A percentile compares a stretch with the other conserved stretches of the same genome.
Conservation (phyloP, 1,139 yeast genomes). For the Blastobotrys proliferans region DNA sequence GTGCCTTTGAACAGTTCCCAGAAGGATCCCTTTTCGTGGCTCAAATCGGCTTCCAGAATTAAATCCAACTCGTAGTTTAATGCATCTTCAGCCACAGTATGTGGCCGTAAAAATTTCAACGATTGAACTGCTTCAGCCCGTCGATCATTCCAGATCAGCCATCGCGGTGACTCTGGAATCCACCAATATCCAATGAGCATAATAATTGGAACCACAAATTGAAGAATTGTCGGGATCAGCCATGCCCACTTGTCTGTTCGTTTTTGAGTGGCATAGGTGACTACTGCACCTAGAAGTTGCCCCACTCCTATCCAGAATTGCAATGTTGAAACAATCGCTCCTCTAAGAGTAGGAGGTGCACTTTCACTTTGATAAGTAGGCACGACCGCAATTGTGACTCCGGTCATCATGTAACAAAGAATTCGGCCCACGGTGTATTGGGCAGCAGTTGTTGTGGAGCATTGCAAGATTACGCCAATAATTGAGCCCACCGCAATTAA, state of each 20-base stretch:
- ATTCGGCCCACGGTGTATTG: slow-evolving; percentile 6
- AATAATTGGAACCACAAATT: slow-evolving; percentile 11
- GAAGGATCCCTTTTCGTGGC: background rate
- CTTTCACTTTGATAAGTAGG: background rate
- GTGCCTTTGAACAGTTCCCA: slow-evolving; percentile 13
- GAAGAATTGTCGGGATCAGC: slow-evolving; percentile 2
- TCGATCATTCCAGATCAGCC: slow-evolving; percentile 14
- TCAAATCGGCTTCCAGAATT: slow-evolving; percentile 9
- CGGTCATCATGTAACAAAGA: background rate
- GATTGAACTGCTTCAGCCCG: slow-evolving; percentile 16
- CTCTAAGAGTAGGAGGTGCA: slow-evolving; percentile 1
- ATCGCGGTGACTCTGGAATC: slow-evolving; percentile 12
- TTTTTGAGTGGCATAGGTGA: background rate
- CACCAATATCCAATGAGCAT: slow-evolving; percentile 5
- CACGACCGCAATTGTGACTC: background rate
- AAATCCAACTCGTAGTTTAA: slow-evolving; percentile 12
- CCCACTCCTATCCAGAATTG: slow-evolving; percentile 1
- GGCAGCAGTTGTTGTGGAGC: slow-evolving; percentile 2
- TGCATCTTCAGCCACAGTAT: slow-evolving; percentile 1
- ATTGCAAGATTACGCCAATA: slow-evolving; percentile 1
- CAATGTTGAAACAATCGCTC: background rate
- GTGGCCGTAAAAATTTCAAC: slow-evolving; percentile 1
- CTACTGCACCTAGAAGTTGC: background rate
- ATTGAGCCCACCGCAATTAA: background rate
- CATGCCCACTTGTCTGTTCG: background rate